Evolutionary conservation across 1,139 yeast species (phyloP), one percentile per base, ranked within the genome.

Genomic region (Pichia norvegensis): DNA sequence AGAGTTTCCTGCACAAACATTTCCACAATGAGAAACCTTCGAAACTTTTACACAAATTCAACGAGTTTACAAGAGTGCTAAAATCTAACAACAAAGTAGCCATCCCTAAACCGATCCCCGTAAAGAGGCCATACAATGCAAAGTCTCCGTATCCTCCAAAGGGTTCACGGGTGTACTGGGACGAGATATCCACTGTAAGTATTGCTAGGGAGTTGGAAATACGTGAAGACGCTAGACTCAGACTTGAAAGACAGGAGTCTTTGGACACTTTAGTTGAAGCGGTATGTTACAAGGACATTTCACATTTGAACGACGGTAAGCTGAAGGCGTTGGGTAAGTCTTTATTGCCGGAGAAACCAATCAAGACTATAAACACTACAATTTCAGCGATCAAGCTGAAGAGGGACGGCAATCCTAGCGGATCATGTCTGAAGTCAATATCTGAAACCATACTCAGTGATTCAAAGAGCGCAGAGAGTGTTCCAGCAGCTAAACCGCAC

Each of bases 281-380:
- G 1, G 63, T 67, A 14, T 67, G 76, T 46, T 87, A 76, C 62
- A 70, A 68, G 46, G 68, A 75, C 43, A 68, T 72, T 38, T 79
- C 74, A 44, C 79, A 80, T 16, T 70, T 78, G 36, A 90, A 80
- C 52, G 81, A 81, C 55, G 79, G 81, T 0, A 69, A 94, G 45
- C 63, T 81, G 33, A 67, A 83, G 31, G 95, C 95, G 0, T 75
- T 86, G 36, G 76, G 74, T 52, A 77, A 78, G 49, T 75, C 86
- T 14, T 20, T 35, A 13, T 35, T 35, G 14, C 37, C 37, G 14
- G 37, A 35, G 5, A 35, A 35, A 19, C 22, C 37, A 6, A 27
- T 48, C 16, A 45, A 40, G 22, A 40, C 46, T 10, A 36, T 46
- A 11, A 27, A 46, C 11, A 45, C 21, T 25, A 46, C 25, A 29